Evolutionary conservation across 805 yeast genomes (phyloP).

Genomic region (Babjeviella inositovora): DNA sequence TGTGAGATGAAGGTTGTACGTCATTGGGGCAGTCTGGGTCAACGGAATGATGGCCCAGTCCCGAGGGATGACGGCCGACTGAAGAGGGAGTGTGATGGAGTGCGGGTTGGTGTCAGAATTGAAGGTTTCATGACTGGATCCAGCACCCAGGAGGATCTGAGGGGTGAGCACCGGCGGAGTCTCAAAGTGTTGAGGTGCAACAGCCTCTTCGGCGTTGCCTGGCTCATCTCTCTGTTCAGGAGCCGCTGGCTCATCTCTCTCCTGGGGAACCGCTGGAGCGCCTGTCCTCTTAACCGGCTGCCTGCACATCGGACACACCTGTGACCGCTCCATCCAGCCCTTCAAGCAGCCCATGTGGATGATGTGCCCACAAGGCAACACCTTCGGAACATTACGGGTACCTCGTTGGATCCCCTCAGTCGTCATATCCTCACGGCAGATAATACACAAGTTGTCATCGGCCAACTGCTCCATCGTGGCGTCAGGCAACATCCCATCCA

Average conservation of each 20-base stretch:
- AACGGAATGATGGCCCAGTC: slow-evolving; percentile 3
- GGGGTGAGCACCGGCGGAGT: no score
- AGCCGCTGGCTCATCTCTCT: slow-evolving; percentile 1
- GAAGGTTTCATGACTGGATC: no score
- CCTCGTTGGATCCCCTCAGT: slow-evolving; percentile 15
- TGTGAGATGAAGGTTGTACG: background rate
- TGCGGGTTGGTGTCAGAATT: no score
- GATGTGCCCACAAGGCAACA: slow-evolving; percentile 71
- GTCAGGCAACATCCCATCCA: slow-evolving; percentile 45
- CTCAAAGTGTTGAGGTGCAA: no score
- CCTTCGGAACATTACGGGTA: slow-evolving; percentile 50
- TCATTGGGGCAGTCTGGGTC: slow-evolving; percentile 1
- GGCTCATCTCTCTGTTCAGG: background rate
- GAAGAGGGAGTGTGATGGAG: slow-evolving; percentile 1
- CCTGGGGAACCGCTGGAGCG: background rate
- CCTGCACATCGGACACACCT: slow-evolving; percentile 87
- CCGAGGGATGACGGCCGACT: slow-evolving; percentile 2
- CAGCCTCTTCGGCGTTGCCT: slow-evolving; percentile 1
- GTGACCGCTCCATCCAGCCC: slow-evolving; percentile 86
- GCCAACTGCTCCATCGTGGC: slow-evolving; percentile 50
- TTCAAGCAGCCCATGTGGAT: slow-evolving; percentile 82
- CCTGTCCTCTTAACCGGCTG: slow-evolving; percentile 32
- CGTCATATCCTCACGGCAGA: slow-evolving; percentile 84
- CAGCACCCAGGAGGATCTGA: no score
- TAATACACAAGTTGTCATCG: slow-evolving; percentile 54